Evolutionary conservation across 108 stramenopile genomes (phyloP), one percentile per base, ranked within the genome.

Genomic region (Aurantiochytrium sp.): DNA sequence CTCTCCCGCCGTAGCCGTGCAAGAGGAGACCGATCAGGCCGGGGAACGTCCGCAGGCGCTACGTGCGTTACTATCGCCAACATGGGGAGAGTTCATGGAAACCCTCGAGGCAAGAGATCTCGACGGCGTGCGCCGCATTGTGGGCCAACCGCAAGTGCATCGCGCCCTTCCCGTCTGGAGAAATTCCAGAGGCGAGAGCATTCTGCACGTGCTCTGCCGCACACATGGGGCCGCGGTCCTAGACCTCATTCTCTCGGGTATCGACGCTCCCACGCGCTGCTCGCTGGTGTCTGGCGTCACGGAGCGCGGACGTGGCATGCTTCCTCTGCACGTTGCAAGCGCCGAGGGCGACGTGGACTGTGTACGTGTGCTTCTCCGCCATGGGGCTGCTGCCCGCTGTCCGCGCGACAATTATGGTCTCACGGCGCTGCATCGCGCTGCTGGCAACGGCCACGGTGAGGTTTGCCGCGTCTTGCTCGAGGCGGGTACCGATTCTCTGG

Each of bases 191-290:
- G 18, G 23, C 8, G 76, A 83, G 49, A 53, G 49, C 25, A 83
- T 83, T 23, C 45, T 83, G n/a, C 76, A 83, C 28, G 76, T 83
- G n/a, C 76, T 83, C n/a, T 83, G 76, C 76, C 45, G 76, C 3
- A 53, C n/a, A 8, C n/a, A 53, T 6, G 76, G 49, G n/a, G 76
- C 76, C n/a, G 51, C 19, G 18, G n/a, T 28, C n/a, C 12, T 83
- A 12, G 76, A 47, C n/a, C 43, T 23, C 19, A 4, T 83, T 53
- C 51, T 83, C 49, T 47, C 45, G 6, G 12, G 49, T 18, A 8
- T 83, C 51, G 76, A 35, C 0, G 0, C 6, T 16, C 49, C 8
- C 49, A 16, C 23, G 43, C 10, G 10, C 1, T 1, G 19, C n/a
- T 83, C 18, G 0, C 6, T 47, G 14, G 51, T 83, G n/a, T 53